Evolutionary conservation across 2,329 filamentous ascomycete genomes (phyloP).

Genomic region (Talaromyces verruculosus): DNA sequence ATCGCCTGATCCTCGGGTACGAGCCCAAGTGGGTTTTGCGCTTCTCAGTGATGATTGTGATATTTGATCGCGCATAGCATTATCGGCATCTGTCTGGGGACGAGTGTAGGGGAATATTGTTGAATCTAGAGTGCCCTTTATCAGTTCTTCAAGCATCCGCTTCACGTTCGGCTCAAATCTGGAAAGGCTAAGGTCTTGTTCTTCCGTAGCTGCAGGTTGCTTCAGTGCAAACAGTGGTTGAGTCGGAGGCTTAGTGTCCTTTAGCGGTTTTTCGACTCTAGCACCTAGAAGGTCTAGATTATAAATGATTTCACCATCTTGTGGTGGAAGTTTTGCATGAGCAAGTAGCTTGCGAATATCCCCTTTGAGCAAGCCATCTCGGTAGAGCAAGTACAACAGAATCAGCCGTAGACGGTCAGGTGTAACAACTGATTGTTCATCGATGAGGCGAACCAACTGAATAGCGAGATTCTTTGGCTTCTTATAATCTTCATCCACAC

Average conservation of each 20-base stretch:
- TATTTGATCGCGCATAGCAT: constrained; percentile 51
- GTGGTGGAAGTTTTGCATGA: constrained; percentile 74
- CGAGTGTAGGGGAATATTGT: constrained; percentile 70
- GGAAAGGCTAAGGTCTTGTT: constrained; percentile 81
- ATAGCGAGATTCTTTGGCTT: constrained; percentile 89
- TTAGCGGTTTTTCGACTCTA: constrained; percentile 68
- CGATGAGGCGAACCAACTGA: constrained; percentile 80
- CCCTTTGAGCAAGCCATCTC: constrained; percentile 77
- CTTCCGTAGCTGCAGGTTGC: constrained; percentile 51
- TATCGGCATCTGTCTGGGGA: constrained; percentile 52
- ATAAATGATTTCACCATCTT: constrained; percentile 69
- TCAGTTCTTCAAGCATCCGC: constrained; percentile 74
- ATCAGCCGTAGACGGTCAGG: constrained; percentile 81
- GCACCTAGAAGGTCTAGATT: constrained; percentile 81
- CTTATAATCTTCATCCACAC: constrained; percentile 85
- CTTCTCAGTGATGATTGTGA: constrained; percentile 76
- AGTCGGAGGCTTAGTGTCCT: constrained; percentile 68
- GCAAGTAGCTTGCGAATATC: constrained; percentile 82
- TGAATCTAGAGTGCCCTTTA: constrained; percentile 66
- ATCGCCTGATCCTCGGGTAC: constrained; percentile 67
- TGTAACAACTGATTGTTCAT: constrained; percentile 71
- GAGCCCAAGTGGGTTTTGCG: constrained; percentile 94
- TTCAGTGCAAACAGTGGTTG: constrained; percentile 73
- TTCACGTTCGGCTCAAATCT: constrained; percentile 82
- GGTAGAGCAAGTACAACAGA: constrained; percentile 80